Evolutionary conservation across 2,329 filamentous ascomycete genomes (phyloP).

Genomic region (Trichoderma citrinoviride): DNA sequence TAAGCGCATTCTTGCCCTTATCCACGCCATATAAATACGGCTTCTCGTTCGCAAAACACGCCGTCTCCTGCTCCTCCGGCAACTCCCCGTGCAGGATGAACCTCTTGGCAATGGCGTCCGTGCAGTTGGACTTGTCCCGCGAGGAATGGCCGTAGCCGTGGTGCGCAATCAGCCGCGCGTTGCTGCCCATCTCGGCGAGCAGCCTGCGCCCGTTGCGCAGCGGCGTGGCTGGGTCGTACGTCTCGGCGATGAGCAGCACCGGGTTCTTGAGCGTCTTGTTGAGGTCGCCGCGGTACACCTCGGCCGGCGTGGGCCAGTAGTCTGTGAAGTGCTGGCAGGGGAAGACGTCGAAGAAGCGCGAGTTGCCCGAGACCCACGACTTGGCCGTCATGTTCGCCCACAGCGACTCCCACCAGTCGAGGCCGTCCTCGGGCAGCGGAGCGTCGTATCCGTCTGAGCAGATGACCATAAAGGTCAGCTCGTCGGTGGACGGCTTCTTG

Average conservation of each 20-base stretch:
- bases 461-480: slow-evolving; percentile 43
- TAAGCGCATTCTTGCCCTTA: slow-evolving; percentile 19
- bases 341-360: slow-evolving; percentile 45
- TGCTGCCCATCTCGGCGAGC: slow-evolving; percentile 45
- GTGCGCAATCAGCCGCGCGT: slow-evolving; percentile 48
- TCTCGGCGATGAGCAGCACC: slow-evolving; percentile 48
- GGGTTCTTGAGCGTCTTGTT: slow-evolving; percentile 44
- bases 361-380: slow-evolving; percentile 48
- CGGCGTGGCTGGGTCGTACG: slow-evolving; percentile 51
- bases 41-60: slow-evolving; percentile 48
- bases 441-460: slow-evolving; percentile 49
- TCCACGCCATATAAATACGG: slow-evolving; percentile 44
- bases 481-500: slow-evolving; percentile 36
- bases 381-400: slow-evolving; percentile 48
- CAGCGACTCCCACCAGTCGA: slow-evolving; percentile 46
- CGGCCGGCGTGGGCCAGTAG: slow-evolving; percentile 47
- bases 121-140: slow-evolving; percentile 46
- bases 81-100: slow-evolving; percentile 44
- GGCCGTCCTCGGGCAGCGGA: slow-evolving; percentile 36
- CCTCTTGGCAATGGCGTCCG: slow-evolving; percentile 39
- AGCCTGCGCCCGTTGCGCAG: slow-evolving; percentile 47
- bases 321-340: slow-evolving; percentile 46
- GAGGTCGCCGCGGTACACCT: slow-evolving; percentile 47
- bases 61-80: slow-evolving; percentile 42
- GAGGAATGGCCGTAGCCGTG: slow-evolving; percentile 51